phyloP scores from a whole-genome alignment of 1,284 basidiomycete genomes.

The Schizophyllum commune region DNA sequence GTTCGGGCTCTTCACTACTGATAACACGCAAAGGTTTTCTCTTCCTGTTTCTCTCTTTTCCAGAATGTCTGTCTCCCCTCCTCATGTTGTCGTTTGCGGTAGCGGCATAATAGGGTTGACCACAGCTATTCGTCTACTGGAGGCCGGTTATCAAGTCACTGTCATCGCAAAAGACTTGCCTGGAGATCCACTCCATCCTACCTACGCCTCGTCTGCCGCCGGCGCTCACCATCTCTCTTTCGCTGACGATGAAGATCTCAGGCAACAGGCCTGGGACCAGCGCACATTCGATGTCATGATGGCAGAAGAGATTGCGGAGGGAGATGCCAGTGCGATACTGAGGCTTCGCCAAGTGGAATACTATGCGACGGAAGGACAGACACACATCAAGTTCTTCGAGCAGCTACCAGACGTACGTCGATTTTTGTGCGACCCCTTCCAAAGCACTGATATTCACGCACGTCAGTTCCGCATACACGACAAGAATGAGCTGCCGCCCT shows the following conservation, averaged over 20 bases:
- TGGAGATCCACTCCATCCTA: slow-evolving; percentile 11
- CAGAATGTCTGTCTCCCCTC: too few species aligned
- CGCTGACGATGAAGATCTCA: slow-evolving; percentile 13
- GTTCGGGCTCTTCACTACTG: too few species aligned
- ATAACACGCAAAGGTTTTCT: too few species aligned
- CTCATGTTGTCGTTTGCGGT: slow-evolving; percentile 9
- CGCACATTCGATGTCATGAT: slow-evolving; percentile 16
- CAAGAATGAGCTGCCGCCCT: slow-evolving; percentile 9
- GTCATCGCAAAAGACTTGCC: slow-evolving; percentile 15
- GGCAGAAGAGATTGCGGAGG: slow-evolving; percentile 13
- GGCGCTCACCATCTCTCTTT: slow-evolving; percentile 18
- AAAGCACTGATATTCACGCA: neutral
- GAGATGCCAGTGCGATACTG: slow-evolving; percentile 12
- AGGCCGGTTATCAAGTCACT: slow-evolving; percentile 11
- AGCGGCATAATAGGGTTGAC: slow-evolving; percentile 16
- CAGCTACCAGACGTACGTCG: slow-evolving; percentile 13
- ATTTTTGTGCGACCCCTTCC: neutral
- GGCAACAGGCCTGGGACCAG: slow-evolving; percentile 13
- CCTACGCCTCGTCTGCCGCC: slow-evolving; percentile 16
- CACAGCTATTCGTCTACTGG: slow-evolving; percentile 14
- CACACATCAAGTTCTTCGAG: slow-evolving; percentile 15
- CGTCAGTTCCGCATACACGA: slow-evolving; percentile 12
- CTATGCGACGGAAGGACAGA: slow-evolving; percentile 13
- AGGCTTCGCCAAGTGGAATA: slow-evolving; percentile 13
- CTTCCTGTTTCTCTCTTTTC: too few species aligned